phyloP scores from a whole-genome alignment of 345 rosid genomes.

The Ceriops decandra region DNA sequence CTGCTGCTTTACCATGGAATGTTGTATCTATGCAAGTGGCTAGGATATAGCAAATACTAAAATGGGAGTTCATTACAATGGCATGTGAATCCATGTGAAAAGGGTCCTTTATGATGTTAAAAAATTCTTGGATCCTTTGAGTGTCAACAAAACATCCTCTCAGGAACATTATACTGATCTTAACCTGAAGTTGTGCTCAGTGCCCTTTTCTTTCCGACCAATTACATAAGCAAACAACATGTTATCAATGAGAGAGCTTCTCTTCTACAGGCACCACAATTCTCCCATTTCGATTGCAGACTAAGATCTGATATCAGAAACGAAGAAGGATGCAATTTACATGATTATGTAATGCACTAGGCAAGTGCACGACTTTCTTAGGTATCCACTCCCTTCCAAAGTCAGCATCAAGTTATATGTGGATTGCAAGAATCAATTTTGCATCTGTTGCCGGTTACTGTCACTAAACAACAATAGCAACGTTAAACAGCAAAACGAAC shows the following conservation, averaged over 20 bases:
- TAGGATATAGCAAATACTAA: constrained; percentile 5
- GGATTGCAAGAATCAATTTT: too few relatives aligned
- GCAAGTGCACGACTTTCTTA: too few relatives aligned
- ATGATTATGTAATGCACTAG: too few relatives aligned
- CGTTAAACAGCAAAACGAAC: too few relatives aligned
- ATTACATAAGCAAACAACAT: too few relatives aligned
- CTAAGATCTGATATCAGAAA: not conserved
- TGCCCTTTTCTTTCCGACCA: constrained; percentile 1
- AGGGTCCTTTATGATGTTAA: constrained; percentile 48
- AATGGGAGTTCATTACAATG: constrained; percentile 23
- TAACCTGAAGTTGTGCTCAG: constrained; percentile 14
- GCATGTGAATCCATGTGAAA: constrained; percentile 67
- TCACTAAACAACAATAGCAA: too few relatives aligned
- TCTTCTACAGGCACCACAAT: not conserved
- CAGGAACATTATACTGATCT: constrained; percentile 15
- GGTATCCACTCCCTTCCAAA: too few relatives aligned
- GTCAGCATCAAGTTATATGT: too few relatives aligned
- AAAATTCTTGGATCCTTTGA: constrained; percentile 23
- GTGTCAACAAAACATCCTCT: constrained; percentile 22
- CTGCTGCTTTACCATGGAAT: constrained; percentile 34
- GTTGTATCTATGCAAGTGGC: constrained; percentile 22
- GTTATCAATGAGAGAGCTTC: not conserved
- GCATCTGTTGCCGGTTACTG: too few relatives aligned
- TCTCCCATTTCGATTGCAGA: not conserved
- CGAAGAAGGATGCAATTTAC: too few relatives aligned